Percentiles rank a stretch among this genome's conserved stretches.
Conservation (phyloP, 192 early-diverging fungal species). For the Rhizophagus sp. region DNA sequence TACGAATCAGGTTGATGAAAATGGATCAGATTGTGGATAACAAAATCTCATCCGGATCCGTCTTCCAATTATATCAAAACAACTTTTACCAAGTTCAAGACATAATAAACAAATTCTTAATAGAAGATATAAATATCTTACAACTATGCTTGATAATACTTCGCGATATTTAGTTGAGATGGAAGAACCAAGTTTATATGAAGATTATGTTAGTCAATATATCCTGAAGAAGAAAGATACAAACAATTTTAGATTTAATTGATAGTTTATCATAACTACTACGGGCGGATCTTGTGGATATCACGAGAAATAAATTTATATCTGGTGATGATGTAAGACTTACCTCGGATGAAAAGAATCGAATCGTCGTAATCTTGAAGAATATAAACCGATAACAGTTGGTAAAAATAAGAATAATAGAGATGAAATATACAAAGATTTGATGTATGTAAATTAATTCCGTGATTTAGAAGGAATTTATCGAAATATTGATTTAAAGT, state of each 20-base stretch:
- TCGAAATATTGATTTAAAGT: background rate
- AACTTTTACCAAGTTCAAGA: background rate
- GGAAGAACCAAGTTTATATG: conserved; percentile 44
- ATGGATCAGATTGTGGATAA: too few species aligned
- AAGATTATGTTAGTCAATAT: conserved; percentile 46
- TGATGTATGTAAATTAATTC: conserved; percentile 58
- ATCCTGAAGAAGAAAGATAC: conserved; percentile 29
- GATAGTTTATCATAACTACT: conserved; percentile 35
- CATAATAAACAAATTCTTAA: conserved; percentile 36
- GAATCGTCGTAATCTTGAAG: conserved; percentile 82
- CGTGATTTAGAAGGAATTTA: background rate
- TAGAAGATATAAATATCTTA: conserved; percentile 40
- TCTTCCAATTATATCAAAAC: background rate
- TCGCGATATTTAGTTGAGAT: conserved; percentile 45
- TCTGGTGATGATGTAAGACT: conserved; percentile 53
- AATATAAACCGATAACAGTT: conserved; percentile 74
- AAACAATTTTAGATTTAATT: conserved; percentile 38
- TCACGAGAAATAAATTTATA: conserved; percentile 45
- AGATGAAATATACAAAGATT: conserved; percentile 74
- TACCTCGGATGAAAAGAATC: conserved; percentile 83
- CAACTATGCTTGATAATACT: conserved; percentile 30
- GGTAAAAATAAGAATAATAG: conserved; percentile 77
- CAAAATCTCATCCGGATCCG: too few species aligned
- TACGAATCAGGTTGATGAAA: too few species aligned
- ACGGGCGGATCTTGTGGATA: conserved; percentile 36